Conservation (phyloP, 2,329 filamentous ascomycete species). For the Ceratocystis ficicola region DNA sequence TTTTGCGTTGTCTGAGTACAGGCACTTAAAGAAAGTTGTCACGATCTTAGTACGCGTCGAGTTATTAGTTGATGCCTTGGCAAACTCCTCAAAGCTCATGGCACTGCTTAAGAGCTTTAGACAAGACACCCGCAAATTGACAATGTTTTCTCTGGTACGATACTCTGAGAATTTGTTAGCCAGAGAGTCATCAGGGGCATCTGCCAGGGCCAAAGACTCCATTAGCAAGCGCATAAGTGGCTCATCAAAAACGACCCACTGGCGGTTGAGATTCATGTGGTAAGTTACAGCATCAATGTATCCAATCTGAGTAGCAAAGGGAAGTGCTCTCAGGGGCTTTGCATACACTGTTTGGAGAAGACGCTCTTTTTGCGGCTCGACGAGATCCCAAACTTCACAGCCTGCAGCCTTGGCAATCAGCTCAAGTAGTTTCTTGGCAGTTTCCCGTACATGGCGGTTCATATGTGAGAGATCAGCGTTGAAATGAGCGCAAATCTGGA, state of each 20-base stretch:
- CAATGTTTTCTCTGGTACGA: constrained; percentile 87
- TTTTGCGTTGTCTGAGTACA: constrained; percentile 84
- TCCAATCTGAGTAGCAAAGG: constrained; percentile 90
- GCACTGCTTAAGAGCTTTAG: constrained; percentile 87
- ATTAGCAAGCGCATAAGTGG: constrained; percentile 78
- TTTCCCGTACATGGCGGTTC: constrained; percentile 87
- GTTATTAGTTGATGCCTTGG: constrained; percentile 51
- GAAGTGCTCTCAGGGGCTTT: constrained; percentile 83
- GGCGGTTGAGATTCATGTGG: constrained; percentile 75
- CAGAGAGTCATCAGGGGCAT: constrained; percentile 85
- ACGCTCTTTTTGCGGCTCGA: constrained; percentile 80
- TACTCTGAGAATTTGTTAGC: constrained; percentile 90
- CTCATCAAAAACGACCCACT: constrained; percentile 86
- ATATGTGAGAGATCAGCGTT: constrained; percentile 86
- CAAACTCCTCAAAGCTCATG: constrained; percentile 86
- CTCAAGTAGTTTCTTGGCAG: constrained; percentile 67
- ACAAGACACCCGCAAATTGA: constrained; percentile 82
- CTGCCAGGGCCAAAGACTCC: constrained; percentile 85
- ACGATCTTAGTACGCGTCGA: constrained; percentile 61
- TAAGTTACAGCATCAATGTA: constrained; percentile 98
- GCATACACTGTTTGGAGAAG: constrained; percentile 86
- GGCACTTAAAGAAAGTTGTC: constrained; percentile 91
- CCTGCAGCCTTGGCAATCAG: constrained; percentile 68
- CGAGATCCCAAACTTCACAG: constrained; percentile 73
- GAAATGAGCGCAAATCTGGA: constrained; percentile 70